phyloP scores from a whole-genome alignment of 78 protist genomes.

The Dictyostelium brefeldianum region DNA sequence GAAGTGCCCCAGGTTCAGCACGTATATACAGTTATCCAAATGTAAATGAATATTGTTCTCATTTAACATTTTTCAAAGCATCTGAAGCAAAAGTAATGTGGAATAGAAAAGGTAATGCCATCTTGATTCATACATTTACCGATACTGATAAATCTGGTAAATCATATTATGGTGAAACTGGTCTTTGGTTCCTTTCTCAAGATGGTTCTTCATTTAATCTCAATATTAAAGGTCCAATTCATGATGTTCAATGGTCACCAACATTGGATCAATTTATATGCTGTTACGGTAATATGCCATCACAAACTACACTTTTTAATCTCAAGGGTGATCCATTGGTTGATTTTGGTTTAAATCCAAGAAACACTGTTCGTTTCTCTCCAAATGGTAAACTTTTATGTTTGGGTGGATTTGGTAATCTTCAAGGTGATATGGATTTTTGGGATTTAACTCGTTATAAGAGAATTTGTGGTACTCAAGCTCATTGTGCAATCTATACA shows the following conservation, averaged over 20 bases:
- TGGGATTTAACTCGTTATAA: constrained; percentile 77
- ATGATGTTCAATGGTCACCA: constrained; percentile 83
- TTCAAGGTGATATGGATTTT: constrained; percentile 85
- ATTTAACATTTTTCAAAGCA: constrained; percentile 56
- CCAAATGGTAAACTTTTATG: constrained; percentile 69
- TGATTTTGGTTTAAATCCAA: constrained; percentile 74
- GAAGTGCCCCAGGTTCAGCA: constrained; percentile 32
- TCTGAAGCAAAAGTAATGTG: constrained; percentile 65
- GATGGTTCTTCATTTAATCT: constrained; percentile 61
- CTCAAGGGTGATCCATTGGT: constrained; percentile 70
- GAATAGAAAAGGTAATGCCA: constrained; percentile 58
- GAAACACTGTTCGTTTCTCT: constrained; percentile 81
- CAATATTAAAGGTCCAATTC: constrained; percentile 76
- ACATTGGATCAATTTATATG: constrained; percentile 56
- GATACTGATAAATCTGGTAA: constrained; percentile 82
- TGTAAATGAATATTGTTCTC: constrained; percentile 40
- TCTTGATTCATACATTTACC: constrained; percentile 62
- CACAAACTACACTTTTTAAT: constrained; percentile 73
- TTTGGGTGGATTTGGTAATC: constrained; percentile 82
- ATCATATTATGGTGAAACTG: constrained; percentile 81
- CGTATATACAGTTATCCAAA: constrained; percentile 58
- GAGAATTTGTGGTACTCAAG: constrained; percentile 37
- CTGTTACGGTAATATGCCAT: constrained; percentile 73
- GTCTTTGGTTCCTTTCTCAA: constrained; percentile 56
- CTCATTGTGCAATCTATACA: constrained; percentile 65